phyloP scores from a whole-genome alignment of 2,329 filamentous ascomycete genomes.

The Ophiocordyceps robertsii region DNA sequence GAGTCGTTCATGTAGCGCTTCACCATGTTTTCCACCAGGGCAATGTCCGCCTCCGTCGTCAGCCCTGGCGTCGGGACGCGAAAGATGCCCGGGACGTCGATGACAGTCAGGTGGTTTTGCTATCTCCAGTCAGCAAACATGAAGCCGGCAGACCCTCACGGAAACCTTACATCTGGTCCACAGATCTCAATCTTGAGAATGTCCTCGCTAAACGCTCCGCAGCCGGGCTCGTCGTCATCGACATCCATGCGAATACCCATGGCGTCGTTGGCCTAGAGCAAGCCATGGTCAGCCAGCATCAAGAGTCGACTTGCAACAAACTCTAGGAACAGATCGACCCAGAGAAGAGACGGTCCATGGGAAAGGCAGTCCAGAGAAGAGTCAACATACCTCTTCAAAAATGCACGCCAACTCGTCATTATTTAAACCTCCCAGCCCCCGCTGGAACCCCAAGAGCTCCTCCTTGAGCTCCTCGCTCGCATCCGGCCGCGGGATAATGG shows the following conservation, averaged over 20 bases:
- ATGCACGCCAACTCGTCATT: slow-evolving; percentile 19
- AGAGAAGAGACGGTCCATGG: no score
- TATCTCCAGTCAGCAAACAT: not conserved
- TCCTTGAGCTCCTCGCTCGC: slow-evolving; percentile 3
- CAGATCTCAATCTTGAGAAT: slow-evolving; percentile 24
- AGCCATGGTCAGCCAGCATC: not conserved
- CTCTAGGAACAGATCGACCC: no score
- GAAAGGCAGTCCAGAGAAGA: no score
- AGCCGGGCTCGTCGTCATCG: slow-evolving; percentile 4
- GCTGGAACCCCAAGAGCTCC: slow-evolving; percentile 12
- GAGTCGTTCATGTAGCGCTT: slow-evolving; percentile 28
- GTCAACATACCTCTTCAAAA: slow-evolving; percentile 23
- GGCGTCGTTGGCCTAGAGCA: slow-evolving; percentile 21
- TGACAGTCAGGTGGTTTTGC: slow-evolving; percentile 33
- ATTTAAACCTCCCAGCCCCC: slow-evolving; percentile 9
- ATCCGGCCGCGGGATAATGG: slow-evolving; percentile 19
- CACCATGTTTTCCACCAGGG: slow-evolving; percentile 32
- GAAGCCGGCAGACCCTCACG: not conserved
- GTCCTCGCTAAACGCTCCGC: slow-evolving; percentile 30
- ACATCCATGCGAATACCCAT: slow-evolving; percentile 28
- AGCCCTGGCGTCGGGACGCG: slow-evolving; percentile 21
- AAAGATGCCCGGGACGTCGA: slow-evolving; percentile 43
- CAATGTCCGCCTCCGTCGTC: slow-evolving; percentile 30
- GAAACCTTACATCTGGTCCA: slow-evolving; percentile 21
- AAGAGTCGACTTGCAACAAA: not conserved